Evolutionary conservation across 1,284 basidiomycete species (phyloP), one percentile per base, ranked within the genome.

Genomic region (Ceratobasidium sp.): DNA sequence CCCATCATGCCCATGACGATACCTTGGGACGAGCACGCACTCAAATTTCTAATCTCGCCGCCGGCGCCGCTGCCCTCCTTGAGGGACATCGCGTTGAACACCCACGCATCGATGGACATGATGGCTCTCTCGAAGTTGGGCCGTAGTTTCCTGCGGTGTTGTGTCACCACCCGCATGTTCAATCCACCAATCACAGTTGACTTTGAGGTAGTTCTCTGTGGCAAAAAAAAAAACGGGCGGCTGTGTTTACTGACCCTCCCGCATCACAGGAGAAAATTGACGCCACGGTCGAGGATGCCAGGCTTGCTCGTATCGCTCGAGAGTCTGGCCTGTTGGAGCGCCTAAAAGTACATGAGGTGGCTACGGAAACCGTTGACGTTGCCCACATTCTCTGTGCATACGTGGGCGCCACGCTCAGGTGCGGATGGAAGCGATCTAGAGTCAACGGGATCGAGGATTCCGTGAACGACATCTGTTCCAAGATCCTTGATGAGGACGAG

Each of bases 331-430:
- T 71, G 16, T 26, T 71, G n/a, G 21, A 59, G 67, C 57, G 67
- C 67, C 67, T 71, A 71, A 71, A 71, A 23, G 43, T 71, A 36
- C 55, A 71, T 57, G 57, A 26, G 6, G 67, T 71, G 67, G 67
- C 67, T 71, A 71, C 12, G 16, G 28, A 58, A 12, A 28, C 16
- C 2, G 32, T 2, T 26, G 55, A 59, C 34, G 21, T 50, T 14
- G 55, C 67, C 16, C 67, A 36, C 18, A 59, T 71, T 18, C 45
- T 71, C 21, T 60, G 41, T 10, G 67, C 67, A 10, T 71, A 71
- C 55, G 23, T 71, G 32, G 67, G 67, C 32, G 55, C 67, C 10
- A 26, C 67, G 12, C 58, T 71, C n/a, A 59, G 28, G 67, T 36
- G 45, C 18, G 26, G 55, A 2, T 50, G 55, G 30, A 60, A 59